Evolutionary conservation across 106 monocot genomes (phyloP).

Genomic region (Phalaenopsis aphrodite): DNA sequence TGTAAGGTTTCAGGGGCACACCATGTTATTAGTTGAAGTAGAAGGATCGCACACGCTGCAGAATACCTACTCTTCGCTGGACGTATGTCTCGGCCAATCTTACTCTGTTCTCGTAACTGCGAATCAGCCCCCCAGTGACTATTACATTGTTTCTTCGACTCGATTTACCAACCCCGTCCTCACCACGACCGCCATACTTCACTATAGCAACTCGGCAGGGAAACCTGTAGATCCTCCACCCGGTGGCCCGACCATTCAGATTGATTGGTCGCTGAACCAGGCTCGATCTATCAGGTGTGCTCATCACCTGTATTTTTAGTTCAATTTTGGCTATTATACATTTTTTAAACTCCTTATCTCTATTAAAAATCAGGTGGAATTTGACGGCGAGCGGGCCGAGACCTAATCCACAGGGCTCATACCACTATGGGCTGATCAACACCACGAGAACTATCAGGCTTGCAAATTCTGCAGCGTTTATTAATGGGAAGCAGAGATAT

Average conservation of each 20-base stretch:
- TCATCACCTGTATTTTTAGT: neutral
- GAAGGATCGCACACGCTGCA: constrained; percentile 35
- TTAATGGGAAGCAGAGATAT: constrained; percentile 68
- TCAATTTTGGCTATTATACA: neutral
- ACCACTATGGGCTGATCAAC: constrained; percentile 68
- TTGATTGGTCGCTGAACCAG: constrained; percentile 32
- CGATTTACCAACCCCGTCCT: constrained; percentile 20
- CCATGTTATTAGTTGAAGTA: constrained; percentile 28
- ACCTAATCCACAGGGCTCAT: constrained; percentile 72
- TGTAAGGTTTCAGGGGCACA: constrained; percentile 30
- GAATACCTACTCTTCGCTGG: constrained; percentile 20
- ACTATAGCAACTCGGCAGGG: constrained; percentile 24
- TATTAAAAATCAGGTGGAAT: constrained; percentile 46
- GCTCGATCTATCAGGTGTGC: constrained; percentile 30
- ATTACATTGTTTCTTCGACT: constrained; percentile 25
- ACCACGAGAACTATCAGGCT: constrained; percentile 55
- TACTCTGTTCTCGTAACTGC: constrained; percentile 31
- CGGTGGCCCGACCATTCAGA: constrained; percentile 23
- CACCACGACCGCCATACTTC: constrained; percentile 22
- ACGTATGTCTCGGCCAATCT: constrained; percentile 22
- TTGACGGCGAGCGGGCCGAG: constrained; percentile 66
- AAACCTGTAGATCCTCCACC: constrained; percentile 9
- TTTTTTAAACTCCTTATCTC: no score
- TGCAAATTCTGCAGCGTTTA: constrained; percentile 42
- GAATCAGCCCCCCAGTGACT: constrained; percentile 22